Conservation (phyloP, 2,329 filamentous ascomycete genomes). For the Cadophora gregata region DNA sequence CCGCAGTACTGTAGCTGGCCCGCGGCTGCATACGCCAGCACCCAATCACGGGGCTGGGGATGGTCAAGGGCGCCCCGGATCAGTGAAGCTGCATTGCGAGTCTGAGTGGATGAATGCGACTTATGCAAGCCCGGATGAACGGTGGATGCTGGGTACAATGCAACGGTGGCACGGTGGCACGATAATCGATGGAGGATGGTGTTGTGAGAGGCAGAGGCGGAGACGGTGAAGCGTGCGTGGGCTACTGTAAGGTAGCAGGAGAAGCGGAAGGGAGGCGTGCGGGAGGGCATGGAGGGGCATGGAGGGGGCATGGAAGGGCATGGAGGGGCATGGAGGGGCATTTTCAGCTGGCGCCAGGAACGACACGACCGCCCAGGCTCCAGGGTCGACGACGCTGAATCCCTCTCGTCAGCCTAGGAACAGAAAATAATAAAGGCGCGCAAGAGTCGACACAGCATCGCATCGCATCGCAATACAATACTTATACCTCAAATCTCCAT, state of each 20-base stretch:
- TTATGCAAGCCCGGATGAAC: not conserved
- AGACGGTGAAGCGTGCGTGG: not conserved
- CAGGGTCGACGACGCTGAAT: not conserved
- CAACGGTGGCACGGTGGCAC: constrained; percentile 4
- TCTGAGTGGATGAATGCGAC: not conserved
- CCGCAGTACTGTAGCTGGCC: constrained; percentile 13
- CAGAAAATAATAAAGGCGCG: too few species aligned
- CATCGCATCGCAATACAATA: too few species aligned
- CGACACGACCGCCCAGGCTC: not conserved
- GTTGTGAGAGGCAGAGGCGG: not conserved
- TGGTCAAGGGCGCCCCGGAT: not conserved
- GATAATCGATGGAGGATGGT: not conserved
- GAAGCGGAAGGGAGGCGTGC: not conserved
- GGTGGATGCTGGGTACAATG: not conserved
- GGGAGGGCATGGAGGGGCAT: too few species aligned
- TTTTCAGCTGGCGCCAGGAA: constrained; percentile 13
- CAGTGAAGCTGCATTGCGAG: constrained; percentile 1
- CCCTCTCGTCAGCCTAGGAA: not conserved
- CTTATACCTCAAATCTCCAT: too few species aligned
- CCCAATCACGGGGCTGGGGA: not conserved
- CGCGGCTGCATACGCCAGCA: not conserved
- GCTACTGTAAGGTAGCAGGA: constrained; percentile 2
- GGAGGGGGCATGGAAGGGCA: too few species aligned
- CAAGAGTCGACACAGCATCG: too few species aligned
- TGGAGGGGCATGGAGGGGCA: not conserved